Evolutionary conservation across 495 filamentous ascomycete species (phyloP).

Genomic region (Podospora pseudocomata): DNA sequence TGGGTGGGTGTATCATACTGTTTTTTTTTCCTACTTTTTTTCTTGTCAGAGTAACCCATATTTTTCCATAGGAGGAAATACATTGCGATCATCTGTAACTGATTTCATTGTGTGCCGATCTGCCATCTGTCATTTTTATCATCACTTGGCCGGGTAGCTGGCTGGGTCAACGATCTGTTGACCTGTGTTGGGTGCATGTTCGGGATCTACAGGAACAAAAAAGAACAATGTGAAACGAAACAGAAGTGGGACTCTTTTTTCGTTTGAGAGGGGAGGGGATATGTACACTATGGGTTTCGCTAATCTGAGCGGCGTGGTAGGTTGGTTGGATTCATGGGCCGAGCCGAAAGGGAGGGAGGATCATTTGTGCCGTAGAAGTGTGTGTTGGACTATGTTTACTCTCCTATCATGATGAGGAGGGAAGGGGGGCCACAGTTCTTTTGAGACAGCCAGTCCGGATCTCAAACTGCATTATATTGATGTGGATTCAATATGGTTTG

Average conservation of each 20-base stretch:
- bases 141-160: too few species aligned
- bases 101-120: neutral
- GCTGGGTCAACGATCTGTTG: neutral
- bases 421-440: neutral
- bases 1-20: too few species aligned
- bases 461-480: too few species aligned
- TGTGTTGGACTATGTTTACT: slow-evolving; percentile 9
- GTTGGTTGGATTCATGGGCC: slow-evolving; percentile 1
- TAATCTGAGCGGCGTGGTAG: neutral
- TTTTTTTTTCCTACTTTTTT: too few species aligned
- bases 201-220: neutral
- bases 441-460: neutral
- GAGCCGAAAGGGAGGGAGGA: neutral
- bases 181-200: neutral
- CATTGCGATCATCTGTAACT: too few species aligned
- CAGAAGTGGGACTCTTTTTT: slow-evolving; percentile 1
- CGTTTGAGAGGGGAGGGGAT: neutral
- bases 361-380: neutral
- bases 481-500: too few species aligned
- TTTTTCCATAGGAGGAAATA: too few species aligned
- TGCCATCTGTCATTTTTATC: neutral
- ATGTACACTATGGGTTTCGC: neutral
- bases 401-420: slow-evolving; percentile 2
- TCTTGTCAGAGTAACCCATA: too few species aligned
- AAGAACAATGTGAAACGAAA: neutral